A percentile compares a stretch with the other conserved stretches of the same genome.
phyloP scores from a whole-genome alignment of 768 basidiomycete genomes.

The Scleroderma bovista region DNA sequence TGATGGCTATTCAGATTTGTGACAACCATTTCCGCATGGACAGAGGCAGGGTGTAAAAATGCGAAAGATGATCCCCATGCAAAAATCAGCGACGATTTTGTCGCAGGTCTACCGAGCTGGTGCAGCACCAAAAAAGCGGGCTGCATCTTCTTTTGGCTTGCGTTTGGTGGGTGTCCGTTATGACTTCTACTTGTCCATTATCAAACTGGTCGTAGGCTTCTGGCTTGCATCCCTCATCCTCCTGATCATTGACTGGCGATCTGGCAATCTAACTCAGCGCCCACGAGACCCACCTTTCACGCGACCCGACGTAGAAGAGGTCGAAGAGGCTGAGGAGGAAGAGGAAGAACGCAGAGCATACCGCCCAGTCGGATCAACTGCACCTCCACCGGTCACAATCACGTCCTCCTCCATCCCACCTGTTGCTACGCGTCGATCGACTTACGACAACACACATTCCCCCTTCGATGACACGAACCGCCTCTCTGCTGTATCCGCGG shows the following conservation, averaged over 20 bases:
- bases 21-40: conserved; percentile 81
- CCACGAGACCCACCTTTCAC: conserved; percentile 75
- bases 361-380: conserved; percentile 34
- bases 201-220: conserved; percentile 42
- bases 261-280: conserved; percentile 43
- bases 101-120: conserved; percentile 68
- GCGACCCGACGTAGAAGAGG: conserved; percentile 49
- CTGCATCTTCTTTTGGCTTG: conserved; percentile 84
- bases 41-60: conserved; percentile 85
- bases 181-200: background rate
- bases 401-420: conserved; percentile 17
- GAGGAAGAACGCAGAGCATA: conserved; percentile 48
- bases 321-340: conserved; percentile 47
- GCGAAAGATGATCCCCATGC: conserved; percentile 77
- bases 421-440: conserved; percentile 16
- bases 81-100: conserved; percentile 59
- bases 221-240: conserved; percentile 70
- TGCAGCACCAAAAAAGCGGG: conserved; percentile 92
- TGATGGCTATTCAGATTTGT: conserved; percentile 47
- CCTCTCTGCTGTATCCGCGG: conserved; percentile 32
- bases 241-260: conserved; percentile 72
- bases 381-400: conserved; percentile 30
- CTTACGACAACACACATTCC: conserved; percentile 23
- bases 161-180: conserved; percentile 52
- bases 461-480: conserved; percentile 53